Conservation (phyloP, 2,329 filamentous ascomycete genomes). For the Colletotrichum noveboracense region DNA sequence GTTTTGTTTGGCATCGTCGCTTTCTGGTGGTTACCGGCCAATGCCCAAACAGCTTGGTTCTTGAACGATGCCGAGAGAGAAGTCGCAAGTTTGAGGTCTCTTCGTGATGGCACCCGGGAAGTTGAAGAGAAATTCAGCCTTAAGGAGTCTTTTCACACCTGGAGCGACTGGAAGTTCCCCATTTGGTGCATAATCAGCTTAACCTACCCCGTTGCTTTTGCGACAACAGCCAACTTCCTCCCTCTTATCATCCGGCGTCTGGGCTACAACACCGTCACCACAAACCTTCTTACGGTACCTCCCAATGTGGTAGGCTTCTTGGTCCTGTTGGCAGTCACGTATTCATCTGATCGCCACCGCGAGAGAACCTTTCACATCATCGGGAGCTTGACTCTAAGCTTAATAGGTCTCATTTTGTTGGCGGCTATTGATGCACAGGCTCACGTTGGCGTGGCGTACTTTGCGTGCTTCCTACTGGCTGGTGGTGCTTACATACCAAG, state of each 20-base stretch:
- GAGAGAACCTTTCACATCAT: slow-evolving; percentile 55
- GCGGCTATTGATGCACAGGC: slow-evolving; percentile 34
- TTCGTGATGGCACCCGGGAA: slow-evolving; percentile 48
- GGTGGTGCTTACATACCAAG: slow-evolving; percentile 49
- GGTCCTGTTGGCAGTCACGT: slow-evolving; percentile 47
- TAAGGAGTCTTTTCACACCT: slow-evolving; percentile 45
- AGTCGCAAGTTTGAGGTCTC: slow-evolving; percentile 43
- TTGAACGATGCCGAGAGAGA: slow-evolving; percentile 50
- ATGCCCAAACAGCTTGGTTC: slow-evolving; percentile 50
- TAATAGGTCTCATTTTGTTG: slow-evolving; percentile 53
- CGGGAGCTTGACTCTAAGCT: slow-evolving; percentile 27
- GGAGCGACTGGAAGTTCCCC: slow-evolving; percentile 40
- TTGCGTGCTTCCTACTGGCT: slow-evolving; percentile 55
- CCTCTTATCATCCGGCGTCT: slow-evolving; percentile 50
- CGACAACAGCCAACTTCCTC: slow-evolving; percentile 47
- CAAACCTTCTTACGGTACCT: slow-evolving; percentile 38
- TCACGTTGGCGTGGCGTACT: slow-evolving; percentile 51
- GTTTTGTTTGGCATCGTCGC: not conserved
- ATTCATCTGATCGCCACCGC: slow-evolving; percentile 47
- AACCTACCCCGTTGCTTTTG: slow-evolving; percentile 53
- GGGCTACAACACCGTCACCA: slow-evolving; percentile 47
- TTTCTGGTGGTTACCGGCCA: slow-evolving; percentile 27
- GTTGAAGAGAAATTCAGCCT: slow-evolving; percentile 41
- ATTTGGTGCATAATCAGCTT: slow-evolving; percentile 50
- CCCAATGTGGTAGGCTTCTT: slow-evolving; percentile 50